These are phyloP conservation scores for Hygrocybe punicea DNA, from an alignment of 768 basidiomycete species.

Conservation along the genomic window DNA sequence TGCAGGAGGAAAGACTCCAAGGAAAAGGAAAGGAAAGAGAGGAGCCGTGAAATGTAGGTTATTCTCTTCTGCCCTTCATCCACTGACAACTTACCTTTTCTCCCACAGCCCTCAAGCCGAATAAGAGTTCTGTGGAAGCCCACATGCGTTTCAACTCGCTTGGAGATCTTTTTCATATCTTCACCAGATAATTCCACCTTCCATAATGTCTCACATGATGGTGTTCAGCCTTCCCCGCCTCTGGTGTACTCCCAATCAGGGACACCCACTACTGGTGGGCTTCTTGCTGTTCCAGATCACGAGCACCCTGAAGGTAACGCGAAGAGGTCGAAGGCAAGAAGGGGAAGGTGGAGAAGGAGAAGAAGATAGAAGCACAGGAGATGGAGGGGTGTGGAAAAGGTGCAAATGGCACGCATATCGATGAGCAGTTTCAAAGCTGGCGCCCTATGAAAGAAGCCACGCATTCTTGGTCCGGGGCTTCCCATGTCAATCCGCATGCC, in stretches of 20 bases:
- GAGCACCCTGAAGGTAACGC: constrained; percentile 27
- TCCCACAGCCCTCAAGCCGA: no score
- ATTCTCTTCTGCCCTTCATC: no score
- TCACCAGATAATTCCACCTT: constrained; percentile 13
- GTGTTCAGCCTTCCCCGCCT: no score
- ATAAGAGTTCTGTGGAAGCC: no score
- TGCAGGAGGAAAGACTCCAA: constrained; percentile 76
- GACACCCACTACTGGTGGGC: no score
- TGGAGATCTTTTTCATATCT: constrained; percentile 29
- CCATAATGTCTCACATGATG: no score
- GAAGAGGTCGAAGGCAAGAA: constrained; percentile 27
- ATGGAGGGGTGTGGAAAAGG: constrained; percentile 32
- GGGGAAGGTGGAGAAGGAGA: constrained; percentile 22
- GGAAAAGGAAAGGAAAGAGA: constrained; percentile 48
- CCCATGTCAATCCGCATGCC: no score
- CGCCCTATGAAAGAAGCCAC: constrained; percentile 57
- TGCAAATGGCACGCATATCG: constrained; percentile 47
- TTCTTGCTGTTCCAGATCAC: not conserved
- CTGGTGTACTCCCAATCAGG: constrained; percentile 30
- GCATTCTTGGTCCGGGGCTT: constrained; percentile 59
- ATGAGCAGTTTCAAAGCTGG: constrained; percentile 69
- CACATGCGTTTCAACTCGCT: constrained; percentile 67
- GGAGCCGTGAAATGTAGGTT: constrained; percentile 41
- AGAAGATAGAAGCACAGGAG: constrained; percentile 26
- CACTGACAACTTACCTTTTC: no score